These are phyloP conservation scores for Salinomyces thailandicus DNA, from an alignment of 2,329 filamentous ascomycete species.

Conservation along the genomic window DNA sequence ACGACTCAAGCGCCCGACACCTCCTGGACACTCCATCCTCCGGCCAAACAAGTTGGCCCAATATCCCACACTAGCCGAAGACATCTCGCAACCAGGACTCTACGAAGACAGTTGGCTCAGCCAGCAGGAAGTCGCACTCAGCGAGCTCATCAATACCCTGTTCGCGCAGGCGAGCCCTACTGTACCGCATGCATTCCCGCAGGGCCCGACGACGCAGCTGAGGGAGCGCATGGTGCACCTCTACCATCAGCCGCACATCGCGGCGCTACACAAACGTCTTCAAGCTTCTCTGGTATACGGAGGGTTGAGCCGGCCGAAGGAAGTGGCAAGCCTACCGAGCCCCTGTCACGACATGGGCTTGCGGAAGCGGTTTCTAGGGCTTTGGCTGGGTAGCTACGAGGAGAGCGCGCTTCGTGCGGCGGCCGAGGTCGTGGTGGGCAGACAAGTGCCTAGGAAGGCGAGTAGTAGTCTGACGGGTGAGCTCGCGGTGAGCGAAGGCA, in stretches of 20 bases:
- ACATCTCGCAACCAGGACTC: conserved; percentile 45
- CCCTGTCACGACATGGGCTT: conserved; percentile 48
- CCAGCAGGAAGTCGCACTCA: conserved; percentile 51
- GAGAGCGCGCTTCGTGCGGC: conserved; percentile 41
- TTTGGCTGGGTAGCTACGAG: conserved; percentile 51
- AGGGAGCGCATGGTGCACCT: conserved; percentile 40
- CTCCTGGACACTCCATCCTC: no score
- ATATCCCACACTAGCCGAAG: conserved; percentile 45
- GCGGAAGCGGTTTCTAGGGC: conserved; percentile 44
- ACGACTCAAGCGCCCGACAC: no score
- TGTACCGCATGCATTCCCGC: not conserved
- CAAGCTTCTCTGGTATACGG: conserved; percentile 50
- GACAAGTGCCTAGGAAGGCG: conserved; percentile 23
- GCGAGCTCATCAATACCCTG: conserved; percentile 48
- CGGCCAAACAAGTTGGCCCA: conserved; percentile 15
- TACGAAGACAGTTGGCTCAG: conserved; percentile 55
- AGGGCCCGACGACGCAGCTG: conserved; percentile 17
- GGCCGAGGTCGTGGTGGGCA: conserved; percentile 50
- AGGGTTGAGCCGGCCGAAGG: conserved; percentile 45
- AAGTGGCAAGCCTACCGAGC: conserved; percentile 36
- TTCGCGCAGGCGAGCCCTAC: conserved; percentile 34
- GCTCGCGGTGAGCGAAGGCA: conserved; percentile 7
- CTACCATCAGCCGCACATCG: conserved; percentile 44
- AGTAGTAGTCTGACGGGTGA: not conserved
- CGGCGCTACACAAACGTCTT: conserved; percentile 45